Evolutionary conservation across 306 rosid species (phyloP).

Genomic region (Acacia confusa): DNA sequence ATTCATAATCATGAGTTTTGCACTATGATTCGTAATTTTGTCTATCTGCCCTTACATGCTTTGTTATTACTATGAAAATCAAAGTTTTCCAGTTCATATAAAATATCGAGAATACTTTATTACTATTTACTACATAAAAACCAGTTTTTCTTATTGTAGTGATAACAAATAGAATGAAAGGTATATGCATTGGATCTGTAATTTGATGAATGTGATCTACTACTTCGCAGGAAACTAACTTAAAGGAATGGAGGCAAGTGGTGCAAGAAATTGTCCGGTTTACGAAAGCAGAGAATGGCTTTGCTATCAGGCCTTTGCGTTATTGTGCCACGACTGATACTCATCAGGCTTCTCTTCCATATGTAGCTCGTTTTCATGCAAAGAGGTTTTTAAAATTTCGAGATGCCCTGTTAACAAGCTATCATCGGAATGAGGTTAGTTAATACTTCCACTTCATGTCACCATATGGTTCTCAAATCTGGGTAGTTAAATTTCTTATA

Average conservation of each 20-base stretch:
- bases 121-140: neutral
- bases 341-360: conserved; percentile 72
- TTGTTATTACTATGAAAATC: conserved; percentile 11
- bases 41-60: neutral
- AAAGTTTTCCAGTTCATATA: conserved; percentile 15
- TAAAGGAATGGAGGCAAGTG: conserved; percentile 95
- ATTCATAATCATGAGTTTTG: conserved; percentile 6
- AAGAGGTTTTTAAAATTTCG: conserved; percentile 86
- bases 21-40: conserved; percentile 11
- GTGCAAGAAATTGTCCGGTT: conserved; percentile 92
- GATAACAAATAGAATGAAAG: conserved; percentile 6
- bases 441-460: neutral
- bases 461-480: conserved; percentile 25
- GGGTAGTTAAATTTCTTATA: neutral
- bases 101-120: neutral
- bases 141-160: conserved; percentile 13
- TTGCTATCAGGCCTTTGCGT: conserved; percentile 77
- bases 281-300: conserved; percentile 66
- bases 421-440: conserved; percentile 87
- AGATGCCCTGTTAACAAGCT: conserved; percentile 83
- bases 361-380: conserved; percentile 94
- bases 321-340: conserved; percentile 69
- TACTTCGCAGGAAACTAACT: conserved; percentile 75
- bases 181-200: conserved; percentile 33
- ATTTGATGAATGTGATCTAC: conserved; percentile 36